These are phyloP conservation scores for Aspergillus bertholletiae DNA, from an alignment of 495 filamentous ascomycete genomes.

Conservation along the genomic window DNA sequence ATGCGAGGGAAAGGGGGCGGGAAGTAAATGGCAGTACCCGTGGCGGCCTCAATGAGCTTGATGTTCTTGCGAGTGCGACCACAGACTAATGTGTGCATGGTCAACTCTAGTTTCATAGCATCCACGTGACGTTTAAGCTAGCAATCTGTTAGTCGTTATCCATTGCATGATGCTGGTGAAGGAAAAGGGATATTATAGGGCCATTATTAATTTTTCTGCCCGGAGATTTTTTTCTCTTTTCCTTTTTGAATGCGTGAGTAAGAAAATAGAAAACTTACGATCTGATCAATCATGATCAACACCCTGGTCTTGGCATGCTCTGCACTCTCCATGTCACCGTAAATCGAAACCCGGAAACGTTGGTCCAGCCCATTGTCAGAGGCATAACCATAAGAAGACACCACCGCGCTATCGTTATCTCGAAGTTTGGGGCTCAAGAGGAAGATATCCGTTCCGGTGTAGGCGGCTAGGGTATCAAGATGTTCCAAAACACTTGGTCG, in stretches of 20 bases:
- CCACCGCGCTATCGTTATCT: constrained; percentile 48
- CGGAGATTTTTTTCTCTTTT: not conserved
- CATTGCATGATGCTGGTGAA: not conserved
- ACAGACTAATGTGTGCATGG: constrained; percentile 84
- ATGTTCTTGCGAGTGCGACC: constrained; percentile 93
- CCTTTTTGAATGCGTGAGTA: not conserved
- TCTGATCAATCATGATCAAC: constrained; percentile 94
- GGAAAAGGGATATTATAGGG: not conserved
- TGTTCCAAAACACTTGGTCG: constrained; percentile 74
- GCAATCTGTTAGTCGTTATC: constrained; percentile 26
- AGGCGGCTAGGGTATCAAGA: constrained; percentile 75
- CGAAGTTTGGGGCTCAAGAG: constrained; percentile 74
- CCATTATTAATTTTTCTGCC: not conserved
- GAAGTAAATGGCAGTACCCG: constrained; percentile 95
- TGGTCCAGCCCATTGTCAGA: constrained; percentile 68
- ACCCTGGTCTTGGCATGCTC: constrained; percentile 96
- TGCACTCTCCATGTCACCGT: constrained; percentile 89
- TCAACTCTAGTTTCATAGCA: constrained; percentile 74
- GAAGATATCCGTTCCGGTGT: constrained; percentile 95
- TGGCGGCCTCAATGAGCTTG: constrained; percentile 90
- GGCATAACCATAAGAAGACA: constrained; percentile 62
- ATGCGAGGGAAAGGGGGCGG: constrained; percentile 87
- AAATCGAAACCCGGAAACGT: constrained; percentile 86
- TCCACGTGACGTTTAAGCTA: constrained; percentile 87
- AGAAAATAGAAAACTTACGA: constrained; percentile 58